Evolutionary conservation across 2,329 filamentous ascomycete species (phyloP).

Genomic region (Chaetoscypha palmicola): DNA sequence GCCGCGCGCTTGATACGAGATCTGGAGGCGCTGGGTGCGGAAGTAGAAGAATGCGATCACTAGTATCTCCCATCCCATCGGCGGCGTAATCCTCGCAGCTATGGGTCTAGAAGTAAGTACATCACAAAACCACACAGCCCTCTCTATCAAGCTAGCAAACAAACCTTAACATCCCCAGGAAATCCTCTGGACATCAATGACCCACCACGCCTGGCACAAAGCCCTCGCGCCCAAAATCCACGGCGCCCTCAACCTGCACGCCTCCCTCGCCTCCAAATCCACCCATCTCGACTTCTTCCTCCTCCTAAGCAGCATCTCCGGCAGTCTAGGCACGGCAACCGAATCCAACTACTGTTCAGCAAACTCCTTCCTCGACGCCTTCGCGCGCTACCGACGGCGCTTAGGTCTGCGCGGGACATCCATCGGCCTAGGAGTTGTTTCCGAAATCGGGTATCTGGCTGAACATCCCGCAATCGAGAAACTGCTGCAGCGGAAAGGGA

Average conservation of each 20-base stretch:
- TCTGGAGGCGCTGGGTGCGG: slow-evolving; percentile 1
- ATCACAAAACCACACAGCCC: too few relatives aligned
- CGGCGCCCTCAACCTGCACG: neutral
- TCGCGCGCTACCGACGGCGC: neutral
- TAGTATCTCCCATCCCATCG: slow-evolving; percentile 4
- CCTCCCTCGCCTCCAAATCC: too few relatives aligned
- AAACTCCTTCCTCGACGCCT: slow-evolving; percentile 2
- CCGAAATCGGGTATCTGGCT: neutral
- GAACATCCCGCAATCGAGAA: neutral
- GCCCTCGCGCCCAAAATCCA: slow-evolving; percentile 5
- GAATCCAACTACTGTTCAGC: slow-evolving; percentile 5
- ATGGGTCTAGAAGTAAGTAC: slow-evolving; percentile 29
- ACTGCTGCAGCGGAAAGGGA: neutral
- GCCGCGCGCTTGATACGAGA: slow-evolving; percentile 4
- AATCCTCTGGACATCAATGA: too few relatives aligned
- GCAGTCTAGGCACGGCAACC: neutral
- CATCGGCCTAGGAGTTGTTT: neutral
- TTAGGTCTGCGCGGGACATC: neutral
- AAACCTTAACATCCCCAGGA: too few relatives aligned
- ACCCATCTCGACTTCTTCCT: slow-evolving; percentile 3
- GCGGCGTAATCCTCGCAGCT: slow-evolving; percentile 19
- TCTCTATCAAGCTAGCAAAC: too few relatives aligned
- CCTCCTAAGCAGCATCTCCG: slow-evolving; percentile 4
- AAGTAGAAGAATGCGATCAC: slow-evolving; percentile 9
- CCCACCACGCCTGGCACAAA: slow-evolving; percentile 1